Percentiles rank a stretch among this genome's conserved stretches.
Conservation (phyloP, 2,329 filamentous ascomycete genomes). For the Colletotrichum caudatum region DNA sequence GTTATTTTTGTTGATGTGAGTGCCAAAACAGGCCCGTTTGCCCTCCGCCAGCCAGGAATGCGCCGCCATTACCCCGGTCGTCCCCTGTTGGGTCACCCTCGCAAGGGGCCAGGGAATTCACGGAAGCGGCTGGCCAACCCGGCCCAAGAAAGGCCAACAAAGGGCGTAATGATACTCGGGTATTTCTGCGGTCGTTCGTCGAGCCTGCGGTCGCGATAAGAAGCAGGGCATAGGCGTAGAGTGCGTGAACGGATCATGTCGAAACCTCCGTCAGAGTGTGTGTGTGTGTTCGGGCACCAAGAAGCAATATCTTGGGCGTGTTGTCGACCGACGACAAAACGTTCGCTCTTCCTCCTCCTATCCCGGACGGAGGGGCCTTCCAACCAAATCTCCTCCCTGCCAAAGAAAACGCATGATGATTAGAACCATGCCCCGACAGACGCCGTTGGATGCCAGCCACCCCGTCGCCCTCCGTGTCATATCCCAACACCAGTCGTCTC, state of each 20-base stretch:
- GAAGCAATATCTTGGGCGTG: conserved; percentile 29
- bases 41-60: conserved; percentile 6
- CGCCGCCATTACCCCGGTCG: background rate
- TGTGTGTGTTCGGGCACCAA: conserved; percentile 12
- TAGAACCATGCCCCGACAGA: conserved; percentile 34
- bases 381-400: conserved; percentile 31
- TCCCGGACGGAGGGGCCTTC: conserved; percentile 33
- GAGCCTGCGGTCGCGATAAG: conserved; percentile 34
- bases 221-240: conserved; percentile 40
- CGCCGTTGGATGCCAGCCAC: conserved; percentile 41
- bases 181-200: conserved; percentile 41
- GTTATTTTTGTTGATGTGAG: conserved; percentile 42
- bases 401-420: conserved; percentile 39
- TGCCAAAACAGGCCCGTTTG: conserved; percentile 19
- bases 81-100: background rate
- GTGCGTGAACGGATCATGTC: conserved; percentile 37
- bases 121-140: background rate
- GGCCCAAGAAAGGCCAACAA: background rate
- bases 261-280: conserved; percentile 30
- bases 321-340: conserved; percentile 36
- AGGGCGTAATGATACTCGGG: conserved; percentile 40
- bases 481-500: conserved; percentile 42
- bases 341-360: conserved; percentile 31
- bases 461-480: conserved; percentile 36
- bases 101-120: background rate